A percentile compares a stretch with the other conserved stretches of the same genome.
phyloP scores from a whole-genome alignment of 768 basidiomycete genomes.

The Psilocybe tampanensis region DNA sequence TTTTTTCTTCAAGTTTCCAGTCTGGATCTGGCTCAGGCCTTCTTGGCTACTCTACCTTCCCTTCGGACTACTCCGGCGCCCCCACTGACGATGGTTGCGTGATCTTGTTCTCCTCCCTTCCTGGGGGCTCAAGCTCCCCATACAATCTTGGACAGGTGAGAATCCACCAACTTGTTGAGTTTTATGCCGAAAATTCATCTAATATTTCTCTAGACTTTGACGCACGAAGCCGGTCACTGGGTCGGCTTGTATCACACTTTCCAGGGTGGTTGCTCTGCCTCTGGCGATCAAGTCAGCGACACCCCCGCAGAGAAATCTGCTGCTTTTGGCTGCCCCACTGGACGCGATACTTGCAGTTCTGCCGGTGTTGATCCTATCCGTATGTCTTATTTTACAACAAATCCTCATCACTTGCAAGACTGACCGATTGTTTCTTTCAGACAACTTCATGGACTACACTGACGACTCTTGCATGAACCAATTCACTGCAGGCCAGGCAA shows the following conservation, averaged over 20 bases:
- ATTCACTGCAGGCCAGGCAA: slow-evolving; percentile 49
- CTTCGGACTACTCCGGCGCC: slow-evolving; percentile 37
- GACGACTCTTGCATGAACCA: slow-evolving; percentile 52
- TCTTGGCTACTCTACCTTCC: slow-evolving; percentile 59
- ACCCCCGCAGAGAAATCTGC: slow-evolving; percentile 48
- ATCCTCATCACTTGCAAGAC: not conserved
- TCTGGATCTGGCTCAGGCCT: slow-evolving; percentile 37
- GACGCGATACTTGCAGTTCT: slow-evolving; percentile 37
- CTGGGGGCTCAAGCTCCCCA: slow-evolving; percentile 41
- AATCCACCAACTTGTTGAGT: not conserved
- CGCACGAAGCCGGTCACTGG: slow-evolving; percentile 67
- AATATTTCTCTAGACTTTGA: slow-evolving; percentile 36
- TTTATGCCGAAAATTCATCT: no score
- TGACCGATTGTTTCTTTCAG: slow-evolving; percentile 19
- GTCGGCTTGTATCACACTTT: slow-evolving; percentile 62
- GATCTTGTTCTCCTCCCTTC: slow-evolving; percentile 42
- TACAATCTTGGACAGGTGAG: slow-evolving; percentile 46
- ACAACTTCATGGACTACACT: slow-evolving; percentile 59
- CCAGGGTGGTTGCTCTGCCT: slow-evolving; percentile 47
- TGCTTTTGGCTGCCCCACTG: slow-evolving; percentile 43
- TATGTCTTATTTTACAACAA: slow-evolving; percentile 20
- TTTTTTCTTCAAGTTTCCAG: slow-evolving; percentile 14
- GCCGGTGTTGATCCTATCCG: slow-evolving; percentile 49
- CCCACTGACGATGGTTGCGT: slow-evolving; percentile 53
- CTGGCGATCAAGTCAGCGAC: slow-evolving; percentile 47